Evolutionary conservation across 2,329 filamentous ascomycete species (phyloP), one percentile per base, ranked within the genome.

Genomic region (Sporothrix humicola): DNA sequence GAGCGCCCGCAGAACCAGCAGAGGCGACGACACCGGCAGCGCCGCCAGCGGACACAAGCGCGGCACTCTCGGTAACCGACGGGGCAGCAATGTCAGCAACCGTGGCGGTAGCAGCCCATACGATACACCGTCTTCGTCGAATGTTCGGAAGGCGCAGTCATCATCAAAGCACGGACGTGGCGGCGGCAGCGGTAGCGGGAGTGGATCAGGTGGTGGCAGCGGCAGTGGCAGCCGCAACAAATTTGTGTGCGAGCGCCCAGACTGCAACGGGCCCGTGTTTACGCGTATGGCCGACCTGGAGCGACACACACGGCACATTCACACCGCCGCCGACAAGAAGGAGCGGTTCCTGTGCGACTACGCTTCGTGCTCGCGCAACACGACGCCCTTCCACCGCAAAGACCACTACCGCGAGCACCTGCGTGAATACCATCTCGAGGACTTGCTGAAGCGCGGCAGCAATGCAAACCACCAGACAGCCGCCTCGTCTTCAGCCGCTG

Each of bases 391-490:
- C 77, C 82, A 83, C 76, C 84, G 88, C 48, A 83, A 85, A 46
- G 88, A 90, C 75, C 88, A 89, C 79, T 88, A 84, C 78, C 83
- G 87, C 52, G 87, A 88, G 73, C 88, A 90, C 78, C 83, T 88
- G 52, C 84, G 88, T 46, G 84, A 87, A 63, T 87, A 82, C 75
- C 88, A 90, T 81, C 82, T 82, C 72, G 88, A 90, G 77, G 86
- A 88, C 74, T 83, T 88, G 48, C 81, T 82, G 76, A 85, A 85
- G 81, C 84, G 85, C 20, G 83, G 84, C 42, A 79, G 79, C 26
- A 73, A 74, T 37, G 68, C 69, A 9, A 58, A 72, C 15, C 48
- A 69, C 44, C 23, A 10, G 7, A 44, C 44, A 6, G 23, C 15
- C 23, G 23, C 58, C n/a, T 31, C 44, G 66, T 46, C 68, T 46